Evolutionary conservation across 768 basidiomycete genomes (phyloP).

Genomic region (Suillus plorans): DNA sequence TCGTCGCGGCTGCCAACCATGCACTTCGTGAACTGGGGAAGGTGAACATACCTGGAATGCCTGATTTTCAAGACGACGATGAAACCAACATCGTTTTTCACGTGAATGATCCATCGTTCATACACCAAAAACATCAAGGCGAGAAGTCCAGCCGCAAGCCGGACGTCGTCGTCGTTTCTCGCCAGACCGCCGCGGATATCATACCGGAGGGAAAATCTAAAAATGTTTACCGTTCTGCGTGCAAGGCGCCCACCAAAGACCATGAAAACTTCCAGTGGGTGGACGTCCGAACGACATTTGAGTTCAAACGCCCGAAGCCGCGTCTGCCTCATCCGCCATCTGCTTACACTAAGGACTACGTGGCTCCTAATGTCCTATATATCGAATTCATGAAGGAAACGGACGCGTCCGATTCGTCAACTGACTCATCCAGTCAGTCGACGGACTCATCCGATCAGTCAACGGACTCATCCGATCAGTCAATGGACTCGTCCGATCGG

Average conservation of each 20-base stretch:
- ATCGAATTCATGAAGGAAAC: not conserved
- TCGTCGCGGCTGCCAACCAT: not conserved
- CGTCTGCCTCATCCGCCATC: not conserved
- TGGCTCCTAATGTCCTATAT: not conserved
- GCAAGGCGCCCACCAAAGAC: not conserved
- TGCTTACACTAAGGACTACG: not conserved
- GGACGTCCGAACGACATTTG: not conserved
- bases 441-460: too few species aligned
- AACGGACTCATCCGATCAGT: too few species aligned
- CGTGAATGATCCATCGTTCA: not conserved
- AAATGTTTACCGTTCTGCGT: not conserved
- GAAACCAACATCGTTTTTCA: not conserved
- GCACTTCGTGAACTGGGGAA: not conserved
- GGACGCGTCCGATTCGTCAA: not conserved
- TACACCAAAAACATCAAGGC: not conserved
- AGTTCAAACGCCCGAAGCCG: not conserved
- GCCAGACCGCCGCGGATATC: not conserved
- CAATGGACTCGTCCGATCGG: too few species aligned
- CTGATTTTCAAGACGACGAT: not conserved
- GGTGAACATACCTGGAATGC: not conserved
- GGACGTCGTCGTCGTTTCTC: constrained; percentile 1
- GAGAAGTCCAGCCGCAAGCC: not conserved
- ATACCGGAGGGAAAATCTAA: not conserved
- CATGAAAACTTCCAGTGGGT: not conserved
- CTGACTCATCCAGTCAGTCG: too few species aligned